phyloP scores from a whole-genome alignment of 176 grass and related monocot species.

The Eleusine coracana region DNA sequence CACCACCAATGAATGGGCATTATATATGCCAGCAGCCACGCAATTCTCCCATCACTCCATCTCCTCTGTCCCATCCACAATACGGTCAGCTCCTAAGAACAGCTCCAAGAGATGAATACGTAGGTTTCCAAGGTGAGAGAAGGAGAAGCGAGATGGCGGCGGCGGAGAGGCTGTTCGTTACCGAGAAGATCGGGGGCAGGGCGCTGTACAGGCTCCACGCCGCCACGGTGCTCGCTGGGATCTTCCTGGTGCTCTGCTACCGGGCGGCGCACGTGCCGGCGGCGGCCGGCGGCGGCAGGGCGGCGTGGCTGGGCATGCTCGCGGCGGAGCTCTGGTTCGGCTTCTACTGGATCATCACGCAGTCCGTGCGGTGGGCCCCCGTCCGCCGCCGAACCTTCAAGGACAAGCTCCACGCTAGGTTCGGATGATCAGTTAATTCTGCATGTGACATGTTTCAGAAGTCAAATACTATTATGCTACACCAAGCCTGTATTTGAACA shows the following conservation, averaged over 20 bases:
- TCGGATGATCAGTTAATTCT: no score
- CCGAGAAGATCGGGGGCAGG: conserved; percentile 46
- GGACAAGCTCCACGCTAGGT: conserved; percentile 71
- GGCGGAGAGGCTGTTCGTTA: conserved; percentile 48
- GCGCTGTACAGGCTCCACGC: conserved; percentile 48
- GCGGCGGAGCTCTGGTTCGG: conserved; percentile 70
- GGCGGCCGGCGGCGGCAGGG: conserved; percentile 24
- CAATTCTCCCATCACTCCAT: no score
- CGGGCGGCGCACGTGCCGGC: conserved; percentile 42
- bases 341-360: conserved; percentile 75
- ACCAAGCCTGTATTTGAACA: background rate
- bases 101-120: no score
- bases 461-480: no score
- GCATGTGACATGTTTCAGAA: no score
- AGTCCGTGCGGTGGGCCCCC: conserved; percentile 67
- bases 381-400: conserved; percentile 51
- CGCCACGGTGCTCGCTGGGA: conserved; percentile 48
- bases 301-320: conserved; percentile 58
- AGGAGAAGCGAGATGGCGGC: no score
- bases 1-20: no score
- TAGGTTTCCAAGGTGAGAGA: no score
- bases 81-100: no score
- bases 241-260: conserved; percentile 55
- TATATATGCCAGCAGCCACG: no score
- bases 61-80: no score